phyloP scores from a whole-genome alignment of 371 early-diverging fungal genomes.

The Zopfochytrium polystomum region DNA sequence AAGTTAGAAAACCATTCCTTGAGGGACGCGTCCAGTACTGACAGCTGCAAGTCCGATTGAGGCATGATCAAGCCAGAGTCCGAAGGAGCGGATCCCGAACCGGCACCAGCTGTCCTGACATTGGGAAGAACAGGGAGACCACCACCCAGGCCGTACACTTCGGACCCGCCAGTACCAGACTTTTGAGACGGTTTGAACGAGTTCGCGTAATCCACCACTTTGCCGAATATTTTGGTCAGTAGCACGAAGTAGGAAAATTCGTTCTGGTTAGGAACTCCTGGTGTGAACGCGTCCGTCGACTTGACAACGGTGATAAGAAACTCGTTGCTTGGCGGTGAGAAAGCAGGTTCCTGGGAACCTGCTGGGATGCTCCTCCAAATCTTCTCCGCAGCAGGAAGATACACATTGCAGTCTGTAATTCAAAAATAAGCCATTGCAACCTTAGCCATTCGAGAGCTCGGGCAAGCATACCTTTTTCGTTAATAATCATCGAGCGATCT shows the following conservation, averaged over 20 bases:
- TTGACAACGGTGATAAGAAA: slow-evolving; percentile 32
- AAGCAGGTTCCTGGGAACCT: slow-evolving; percentile 7
- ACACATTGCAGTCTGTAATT: slow-evolving; percentile 35
- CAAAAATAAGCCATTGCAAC: background rate
- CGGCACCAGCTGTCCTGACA: background rate
- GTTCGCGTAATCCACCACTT: slow-evolving; percentile 39
- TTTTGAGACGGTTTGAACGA: slow-evolving; percentile 20
- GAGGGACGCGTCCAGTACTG: slow-evolving; percentile 33
- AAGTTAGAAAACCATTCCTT: slow-evolving; percentile 24
- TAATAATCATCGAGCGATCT: slow-evolving; percentile 53
- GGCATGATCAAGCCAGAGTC: slow-evolving; percentile 9
- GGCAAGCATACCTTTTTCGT: slow-evolving; percentile 43
- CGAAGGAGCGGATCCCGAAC: slow-evolving; percentile 11
- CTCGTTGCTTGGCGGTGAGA: slow-evolving; percentile 12
- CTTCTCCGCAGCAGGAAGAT: slow-evolving; percentile 25
- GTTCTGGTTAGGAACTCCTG: slow-evolving; percentile 23
- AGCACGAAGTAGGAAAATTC: slow-evolving; percentile 32
- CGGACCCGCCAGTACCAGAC: background rate
- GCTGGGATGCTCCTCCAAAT: slow-evolving; percentile 3
- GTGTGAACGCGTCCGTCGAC: slow-evolving; percentile 32
- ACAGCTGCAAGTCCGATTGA: slow-evolving; percentile 29
- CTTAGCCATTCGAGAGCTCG: slow-evolving; percentile 22
- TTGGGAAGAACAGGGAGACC: background rate
- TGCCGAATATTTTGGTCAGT: slow-evolving; percentile 41
- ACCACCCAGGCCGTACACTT: background rate